Base-by-base conservation (phyloP, 2,329 filamentous ascomycete genomes). In the Talaromyces sp. region DNA sequence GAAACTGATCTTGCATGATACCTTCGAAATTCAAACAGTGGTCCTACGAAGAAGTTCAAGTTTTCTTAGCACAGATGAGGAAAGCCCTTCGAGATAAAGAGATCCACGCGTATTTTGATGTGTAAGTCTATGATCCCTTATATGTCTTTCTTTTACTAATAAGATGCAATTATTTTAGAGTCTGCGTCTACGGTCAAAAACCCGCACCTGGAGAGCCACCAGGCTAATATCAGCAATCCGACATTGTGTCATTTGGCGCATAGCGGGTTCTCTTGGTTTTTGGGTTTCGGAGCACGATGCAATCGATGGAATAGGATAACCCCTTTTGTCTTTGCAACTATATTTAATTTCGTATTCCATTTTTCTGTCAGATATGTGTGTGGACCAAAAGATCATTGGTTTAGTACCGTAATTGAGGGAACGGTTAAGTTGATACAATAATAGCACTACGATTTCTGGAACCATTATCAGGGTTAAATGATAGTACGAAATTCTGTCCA, bases 21-120 rank as follows among this genome's bases (percentile, higher is more conserved):
- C 17, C 28, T 39, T 10, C 13, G 22, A 27, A 44, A 32, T 27
- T 9, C 7, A 25, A 51, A 49, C 19, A 69, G 64, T 69, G 68
- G 68, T 65, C 52, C 22, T 67, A 65, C 36, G 42, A 58, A n/a
- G 66, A 69, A 59, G 65, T 69, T 13, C 66, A 68, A 22, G 63
- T 67, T 15, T 69, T 68, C 56, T 52, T 68, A 39, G 66, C 64
- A 9, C 49, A 67, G 32, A 69, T 69, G 67, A 64, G 67, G 10
- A 64, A 66, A 53, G 67, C 60, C 15, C 64, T 68, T 36, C 65
- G 65, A 15, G 66, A 69, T 44, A 63, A 66, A 10, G 61, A 64
- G 17, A 62, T 56, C 19, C 66, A 69, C 39, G 63, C 67, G 10
- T 69, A 68, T 61, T 68, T 67, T 51, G 52, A 66, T 33, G 67